Evolutionary conservation across 192 early-diverging fungal genomes (phyloP).

Genomic region (Spinellus fusiger): DNA sequence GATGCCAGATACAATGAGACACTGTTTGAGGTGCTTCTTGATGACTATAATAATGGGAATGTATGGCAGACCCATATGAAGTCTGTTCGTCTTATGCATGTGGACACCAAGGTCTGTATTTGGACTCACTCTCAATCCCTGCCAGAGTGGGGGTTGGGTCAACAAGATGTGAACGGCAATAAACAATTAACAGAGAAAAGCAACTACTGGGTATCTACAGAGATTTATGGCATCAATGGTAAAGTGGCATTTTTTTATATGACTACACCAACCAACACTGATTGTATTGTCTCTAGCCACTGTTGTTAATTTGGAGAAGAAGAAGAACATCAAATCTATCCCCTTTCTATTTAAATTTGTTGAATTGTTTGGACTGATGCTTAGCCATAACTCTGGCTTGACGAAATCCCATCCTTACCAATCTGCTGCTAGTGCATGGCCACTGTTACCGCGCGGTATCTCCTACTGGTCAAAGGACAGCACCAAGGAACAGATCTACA

Average conservation of each 20-base stretch:
- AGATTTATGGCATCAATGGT: constrained; percentile 72
- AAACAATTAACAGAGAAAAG: constrained; percentile 67
- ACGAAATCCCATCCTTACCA: constrained; percentile 93
- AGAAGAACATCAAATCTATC: constrained; percentile 48
- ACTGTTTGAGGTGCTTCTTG: constrained; percentile 54
- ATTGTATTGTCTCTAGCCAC: constrained; percentile 24
- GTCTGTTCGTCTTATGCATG: constrained; percentile 69
- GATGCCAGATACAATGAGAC: constrained; percentile 52
- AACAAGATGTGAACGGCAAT: constrained; percentile 92
- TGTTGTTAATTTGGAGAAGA: constrained; percentile 39
- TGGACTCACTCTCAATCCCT: constrained; percentile 62
- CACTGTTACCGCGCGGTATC: constrained; percentile 79
- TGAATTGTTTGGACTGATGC: constrained; percentile 87
- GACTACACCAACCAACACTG: no score
- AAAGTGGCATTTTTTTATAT: not conserved
- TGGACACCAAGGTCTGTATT: constrained; percentile 70
- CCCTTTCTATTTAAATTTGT: constrained; percentile 77
- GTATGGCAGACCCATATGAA: constrained; percentile 54
- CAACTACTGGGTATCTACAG: constrained; percentile 76
- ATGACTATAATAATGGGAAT: constrained; percentile 42
- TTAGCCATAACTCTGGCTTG: constrained; percentile 84
- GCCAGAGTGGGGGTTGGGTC: constrained; percentile 86
- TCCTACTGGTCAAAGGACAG: constrained; percentile 87
- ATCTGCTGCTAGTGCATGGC: constrained; percentile 77
- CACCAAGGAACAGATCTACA: constrained; percentile 75